Percentiles rank a stretch among this genome's conserved stretches.
Evolutionary conservation across 768 basidiomycete species (phyloP).

Genomic region (Collybia sp.): DNA sequence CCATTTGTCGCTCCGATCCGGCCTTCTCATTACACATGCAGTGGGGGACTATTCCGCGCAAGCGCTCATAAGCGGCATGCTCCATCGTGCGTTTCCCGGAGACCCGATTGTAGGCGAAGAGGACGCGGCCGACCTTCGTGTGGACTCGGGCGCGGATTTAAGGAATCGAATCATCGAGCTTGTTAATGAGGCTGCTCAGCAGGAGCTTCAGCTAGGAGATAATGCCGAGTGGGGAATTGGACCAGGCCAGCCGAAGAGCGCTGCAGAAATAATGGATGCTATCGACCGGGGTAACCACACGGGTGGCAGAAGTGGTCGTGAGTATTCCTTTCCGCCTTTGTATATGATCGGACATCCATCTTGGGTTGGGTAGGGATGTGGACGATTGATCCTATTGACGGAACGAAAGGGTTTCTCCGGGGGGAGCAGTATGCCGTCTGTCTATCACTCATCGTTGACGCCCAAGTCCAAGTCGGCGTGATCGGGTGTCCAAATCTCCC

Average conservation of each 20-base stretch:
- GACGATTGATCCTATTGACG: slow-evolving; percentile 89
- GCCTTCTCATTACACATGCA: slow-evolving; percentile 19
- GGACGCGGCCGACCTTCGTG: slow-evolving; percentile 75
- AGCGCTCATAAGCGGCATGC: slow-evolving; percentile 82
- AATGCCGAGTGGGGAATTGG: slow-evolving; percentile 70
- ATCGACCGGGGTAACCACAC: slow-evolving; percentile 80
- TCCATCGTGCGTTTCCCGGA: slow-evolving; percentile 70
- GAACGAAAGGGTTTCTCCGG: slow-evolving; percentile 89
- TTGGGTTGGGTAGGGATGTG: slow-evolving; percentile 57
- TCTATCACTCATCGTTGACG: slow-evolving; percentile 76
- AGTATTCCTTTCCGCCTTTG: slow-evolving; percentile 23
- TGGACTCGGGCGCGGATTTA: slow-evolving; percentile 36
- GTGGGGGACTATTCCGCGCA: slow-evolving; percentile 95
- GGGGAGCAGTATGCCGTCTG: slow-evolving; percentile 94
- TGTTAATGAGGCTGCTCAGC: slow-evolving; percentile 73
- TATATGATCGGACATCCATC: slow-evolving; percentile 1
- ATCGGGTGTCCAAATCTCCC: slow-evolving; percentile 94
- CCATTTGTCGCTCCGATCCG: not conserved
- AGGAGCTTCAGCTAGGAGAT: slow-evolving; percentile 52
- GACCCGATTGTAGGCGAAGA: slow-evolving; percentile 96
- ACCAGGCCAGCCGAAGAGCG: slow-evolving; percentile 43
- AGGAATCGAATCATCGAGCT: slow-evolving; percentile 70
- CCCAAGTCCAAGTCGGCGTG: slow-evolving; percentile 75
- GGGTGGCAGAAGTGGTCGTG: slow-evolving; percentile 73
- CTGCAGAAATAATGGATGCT: slow-evolving; percentile 66